These are phyloP conservation scores for Penicillium sp. DNA, from an alignment of 2,329 filamentous ascomycete species.

Conservation along the genomic window DNA sequence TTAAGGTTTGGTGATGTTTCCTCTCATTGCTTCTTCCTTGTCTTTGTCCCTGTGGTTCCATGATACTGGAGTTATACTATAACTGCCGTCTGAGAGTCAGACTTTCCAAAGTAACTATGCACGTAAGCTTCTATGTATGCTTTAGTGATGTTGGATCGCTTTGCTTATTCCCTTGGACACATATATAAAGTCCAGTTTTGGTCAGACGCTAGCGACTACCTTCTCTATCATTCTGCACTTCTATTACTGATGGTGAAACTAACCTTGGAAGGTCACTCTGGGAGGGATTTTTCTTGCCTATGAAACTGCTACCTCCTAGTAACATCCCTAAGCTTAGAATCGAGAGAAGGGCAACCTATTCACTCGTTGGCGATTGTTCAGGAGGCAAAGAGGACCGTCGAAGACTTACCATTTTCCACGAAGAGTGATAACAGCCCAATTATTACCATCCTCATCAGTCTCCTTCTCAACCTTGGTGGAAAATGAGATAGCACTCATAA, in stretches of 20 bases:
- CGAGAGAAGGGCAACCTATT: constrained; percentile 48
- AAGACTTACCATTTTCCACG: constrained; percentile 71
- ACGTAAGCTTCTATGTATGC: not conserved
- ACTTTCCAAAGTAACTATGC: too few relatives aligned
- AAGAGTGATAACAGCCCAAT: constrained; percentile 82
- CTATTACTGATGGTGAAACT: not conserved
- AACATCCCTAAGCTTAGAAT: constrained; percentile 31
- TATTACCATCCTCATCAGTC: constrained; percentile 73
- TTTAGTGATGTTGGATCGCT: not conserved
- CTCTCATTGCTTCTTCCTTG: too few relatives aligned
- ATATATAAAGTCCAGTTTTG: not conserved
- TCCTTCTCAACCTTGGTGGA: constrained; percentile 92
- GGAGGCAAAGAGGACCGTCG: not conserved
- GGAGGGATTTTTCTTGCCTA: too few relatives aligned
- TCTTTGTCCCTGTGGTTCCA: too few relatives aligned
- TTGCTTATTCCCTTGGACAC: not conserved
- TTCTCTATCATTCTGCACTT: not conserved
- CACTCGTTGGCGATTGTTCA: constrained; percentile 10
- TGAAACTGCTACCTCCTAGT: not conserved
- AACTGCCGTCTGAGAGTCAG: not conserved
- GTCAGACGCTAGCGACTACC: not conserved
- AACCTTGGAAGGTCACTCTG: too few relatives aligned
- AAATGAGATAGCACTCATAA: constrained; percentile 95
- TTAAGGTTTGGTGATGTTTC: too few relatives aligned
- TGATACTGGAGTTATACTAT: not conserved